Evolutionary conservation across 805 yeast genomes (phyloP).

Genomic region (Maudiozyma turicensis): DNA sequence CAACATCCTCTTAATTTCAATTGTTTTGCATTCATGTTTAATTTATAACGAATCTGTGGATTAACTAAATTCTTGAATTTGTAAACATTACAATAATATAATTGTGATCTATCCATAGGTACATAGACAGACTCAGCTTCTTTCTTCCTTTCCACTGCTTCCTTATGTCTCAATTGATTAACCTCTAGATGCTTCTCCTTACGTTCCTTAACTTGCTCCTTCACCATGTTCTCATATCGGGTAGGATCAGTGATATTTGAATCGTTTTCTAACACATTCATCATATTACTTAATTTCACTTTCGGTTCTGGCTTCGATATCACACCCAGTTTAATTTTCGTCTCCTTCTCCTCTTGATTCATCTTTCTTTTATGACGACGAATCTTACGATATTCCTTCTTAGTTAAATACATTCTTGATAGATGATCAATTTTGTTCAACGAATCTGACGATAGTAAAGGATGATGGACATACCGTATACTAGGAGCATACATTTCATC

Average conservation of each 20-base stretch:
- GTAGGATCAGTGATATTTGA: slow-evolving; percentile 89
- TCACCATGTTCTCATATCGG: slow-evolving; percentile 63
- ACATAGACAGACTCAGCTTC: slow-evolving; percentile 1
- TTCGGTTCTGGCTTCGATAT: slow-evolving; percentile 87
- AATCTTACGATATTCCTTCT: slow-evolving; percentile 62
- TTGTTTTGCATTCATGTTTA: slow-evolving; percentile 76
- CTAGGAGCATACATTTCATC: slow-evolving; percentile 37
- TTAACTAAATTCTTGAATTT: slow-evolving; percentile 43
- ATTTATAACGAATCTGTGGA: slow-evolving; percentile 61
- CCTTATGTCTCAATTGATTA: slow-evolving; percentile 48
- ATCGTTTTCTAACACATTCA: slow-evolving; percentile 69
- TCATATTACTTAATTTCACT: slow-evolving; percentile 71
- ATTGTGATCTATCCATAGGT: neutral
- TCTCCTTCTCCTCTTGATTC: slow-evolving; percentile 60
- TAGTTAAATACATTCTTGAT: slow-evolving; percentile 48
- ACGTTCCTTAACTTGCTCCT: slow-evolving; percentile 58
- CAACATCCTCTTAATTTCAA: slow-evolving; percentile 55
- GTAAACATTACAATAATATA: slow-evolving; percentile 40
- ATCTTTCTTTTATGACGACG: slow-evolving; percentile 61
- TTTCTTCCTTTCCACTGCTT: slow-evolving; percentile 11
- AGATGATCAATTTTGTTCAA: slow-evolving; percentile 35
- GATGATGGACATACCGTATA: slow-evolving; percentile 73
- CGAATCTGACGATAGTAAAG: slow-evolving; percentile 41
- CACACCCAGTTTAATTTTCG: slow-evolving; percentile 67
- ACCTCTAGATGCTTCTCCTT: slow-evolving; percentile 43